Conservation (phyloP, 202 grass and related monocot genomes). For the Cymbopogon flexuosus region DNA sequence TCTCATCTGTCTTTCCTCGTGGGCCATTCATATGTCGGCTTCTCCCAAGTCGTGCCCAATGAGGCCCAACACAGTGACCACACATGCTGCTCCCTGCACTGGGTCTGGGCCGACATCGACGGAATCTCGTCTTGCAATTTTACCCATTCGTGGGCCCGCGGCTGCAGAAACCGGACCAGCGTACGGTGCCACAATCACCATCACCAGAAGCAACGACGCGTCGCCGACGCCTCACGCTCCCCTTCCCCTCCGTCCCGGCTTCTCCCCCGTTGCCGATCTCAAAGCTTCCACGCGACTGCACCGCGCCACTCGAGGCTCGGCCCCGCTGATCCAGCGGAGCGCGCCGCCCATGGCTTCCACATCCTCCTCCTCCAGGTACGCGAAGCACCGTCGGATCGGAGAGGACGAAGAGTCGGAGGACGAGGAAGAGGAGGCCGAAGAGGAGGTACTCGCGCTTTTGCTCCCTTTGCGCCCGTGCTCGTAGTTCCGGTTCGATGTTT, state of each 20-base stretch:
- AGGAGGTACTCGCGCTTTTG: conserved; percentile 48
- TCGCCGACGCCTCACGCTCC: conserved; percentile 7
- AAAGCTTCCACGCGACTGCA: conserved; percentile 4
- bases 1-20: neutral
- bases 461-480: neutral
- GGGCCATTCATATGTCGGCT: too few relatives aligned
- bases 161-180: neutral
- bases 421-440: conserved; percentile 40
- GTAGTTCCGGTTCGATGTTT: neutral
- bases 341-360: conserved; percentile 37
- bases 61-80: neutral
- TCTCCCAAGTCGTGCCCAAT: neutral
- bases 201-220: conserved; percentile 31
- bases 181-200: neutral
- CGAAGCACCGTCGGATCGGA: conserved; percentile 59
- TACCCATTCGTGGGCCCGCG: neutral
- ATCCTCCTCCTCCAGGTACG: conserved; percentile 48
- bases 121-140: neutral
- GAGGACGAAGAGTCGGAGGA: conserved; percentile 47
- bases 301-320: conserved; percentile 7
- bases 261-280: conserved; percentile 16
- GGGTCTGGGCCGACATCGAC: neutral
- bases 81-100: neutral
- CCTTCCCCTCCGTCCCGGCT: neutral
- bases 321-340: neutral